Base-by-base conservation (phyloP, 257 asterid genomes). In the Agastache rugosa region DNA sequence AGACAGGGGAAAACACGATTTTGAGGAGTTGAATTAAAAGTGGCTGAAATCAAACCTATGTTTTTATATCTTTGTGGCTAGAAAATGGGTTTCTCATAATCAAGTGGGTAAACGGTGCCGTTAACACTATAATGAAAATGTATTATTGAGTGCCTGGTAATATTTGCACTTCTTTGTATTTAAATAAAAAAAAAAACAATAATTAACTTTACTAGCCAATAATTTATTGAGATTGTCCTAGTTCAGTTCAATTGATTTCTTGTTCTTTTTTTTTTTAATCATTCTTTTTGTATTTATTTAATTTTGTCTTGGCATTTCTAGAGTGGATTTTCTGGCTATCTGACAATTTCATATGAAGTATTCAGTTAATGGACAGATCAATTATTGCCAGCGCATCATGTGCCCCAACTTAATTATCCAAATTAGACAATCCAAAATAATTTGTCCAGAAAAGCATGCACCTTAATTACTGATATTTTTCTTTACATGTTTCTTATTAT, bases 341-440 rank as follows among this genome's bases (percentile, higher is more conserved):
- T 80, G 76, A 23, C 74, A 71, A 78, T 20, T 72, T 50, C 62
- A 29, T 74, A 41, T 47, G 78, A 78, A 78, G 69, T 56, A 59
- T 78, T 82, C 80, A 69, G 10, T 72, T 72, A 73, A 69, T 42
- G 67, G 80, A 67, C 79, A 79, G 23, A 51, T 71, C 66, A 63
- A 79, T 79, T 62, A 79, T 76, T 79, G 79, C 84, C 86, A 79
- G 76, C 80, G 44, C 51, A 44, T 51, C 35, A 19, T 79, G 82
- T 73, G 35, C 76, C 80, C 80, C 69, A 62, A 79, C 69, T 61
- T 79, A 82, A 54, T 72, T 23, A 65, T 41, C 77, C 39, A 51
- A 63, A 41, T 75, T 75, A 71, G 6, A 67, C 70, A 71, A 42
- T 22, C 62, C 56, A 25, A 74, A 78, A 12, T 64, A 7, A 67